Evolutionary conservation across 768 basidiomycete genomes (phyloP).

Genomic region (Asterophora lycoperdoides): DNA sequence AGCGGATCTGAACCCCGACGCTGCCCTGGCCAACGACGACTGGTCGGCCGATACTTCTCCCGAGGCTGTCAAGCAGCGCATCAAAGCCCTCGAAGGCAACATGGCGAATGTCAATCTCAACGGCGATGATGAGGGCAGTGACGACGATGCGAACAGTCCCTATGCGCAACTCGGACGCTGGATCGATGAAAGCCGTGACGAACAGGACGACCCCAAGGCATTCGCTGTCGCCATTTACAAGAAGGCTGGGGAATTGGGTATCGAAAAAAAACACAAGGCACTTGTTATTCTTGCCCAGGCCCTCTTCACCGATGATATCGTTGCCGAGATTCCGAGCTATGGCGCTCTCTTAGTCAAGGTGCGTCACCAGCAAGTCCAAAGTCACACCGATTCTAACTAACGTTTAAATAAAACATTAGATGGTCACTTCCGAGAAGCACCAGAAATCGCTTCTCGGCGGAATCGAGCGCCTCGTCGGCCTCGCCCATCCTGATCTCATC

Average conservation of each 20-base stretch:
- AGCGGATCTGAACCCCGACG: constrained; percentile 63
- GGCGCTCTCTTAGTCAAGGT: constrained; percentile 76
- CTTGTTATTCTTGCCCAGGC: constrained; percentile 79
- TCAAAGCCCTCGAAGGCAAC: constrained; percentile 61
- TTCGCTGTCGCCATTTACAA: constrained; percentile 71
- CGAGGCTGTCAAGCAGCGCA: constrained; percentile 81
- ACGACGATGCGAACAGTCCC: constrained; percentile 83
- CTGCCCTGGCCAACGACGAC: constrained; percentile 62
- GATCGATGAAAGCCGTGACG: constrained; percentile 68
- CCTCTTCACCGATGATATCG: constrained; percentile 72
- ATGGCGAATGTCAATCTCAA: constrained; percentile 50
- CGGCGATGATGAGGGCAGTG: constrained; percentile 83
- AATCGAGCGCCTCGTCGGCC: constrained; percentile 79
- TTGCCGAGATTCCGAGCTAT: constrained; percentile 61
- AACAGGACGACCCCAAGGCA: constrained; percentile 42
- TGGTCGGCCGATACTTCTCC: constrained; percentile 93
- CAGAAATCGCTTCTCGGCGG: constrained; percentile 94
- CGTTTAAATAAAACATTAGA: constrained; percentile 40
- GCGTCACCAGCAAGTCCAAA: constrained; percentile 16
- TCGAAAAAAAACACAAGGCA: constrained; percentile 94
- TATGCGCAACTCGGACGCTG: constrained; percentile 80
- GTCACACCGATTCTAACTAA: constrained; percentile 5
- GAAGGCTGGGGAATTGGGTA: constrained; percentile 85
- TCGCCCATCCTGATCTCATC: constrained; percentile 67
- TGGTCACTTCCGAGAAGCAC: constrained; percentile 91